phyloP scores from a whole-genome alignment of 176 grass and related monocot species.

The Juncus inflexus region DNA sequence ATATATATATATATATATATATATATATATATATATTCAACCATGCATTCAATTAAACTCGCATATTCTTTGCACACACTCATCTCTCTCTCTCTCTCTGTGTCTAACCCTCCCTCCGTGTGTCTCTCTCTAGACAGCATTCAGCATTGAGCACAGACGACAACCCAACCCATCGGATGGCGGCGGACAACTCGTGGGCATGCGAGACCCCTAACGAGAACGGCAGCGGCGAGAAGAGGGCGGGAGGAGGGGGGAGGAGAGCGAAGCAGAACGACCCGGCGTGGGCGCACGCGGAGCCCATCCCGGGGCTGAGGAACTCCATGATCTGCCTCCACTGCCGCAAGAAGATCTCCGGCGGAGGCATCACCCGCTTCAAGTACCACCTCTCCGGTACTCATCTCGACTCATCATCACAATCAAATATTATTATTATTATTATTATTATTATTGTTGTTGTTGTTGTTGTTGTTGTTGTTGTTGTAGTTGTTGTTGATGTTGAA shows the following conservation, averaged over 20 bases:
- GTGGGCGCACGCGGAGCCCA: slow-evolving; percentile 20
- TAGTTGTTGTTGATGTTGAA: too few species aligned
- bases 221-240: neutral
- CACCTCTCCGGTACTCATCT: slow-evolving; percentile 19
- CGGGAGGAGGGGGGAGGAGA: slow-evolving; percentile 16
- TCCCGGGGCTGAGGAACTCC: slow-evolving; percentile 23
- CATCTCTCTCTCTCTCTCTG: neutral
- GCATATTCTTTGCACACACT: too few species aligned
- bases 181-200: slow-evolving; percentile 25
- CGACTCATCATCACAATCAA: neutral
- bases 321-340: slow-evolving; percentile 28
- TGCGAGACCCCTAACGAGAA: neutral
- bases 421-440: too few species aligned
- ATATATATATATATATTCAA: too few species aligned
- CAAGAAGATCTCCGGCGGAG: slow-evolving; percentile 32
- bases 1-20: too few species aligned
- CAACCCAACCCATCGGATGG: neutral
- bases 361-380: slow-evolving; percentile 32
- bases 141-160: too few species aligned
- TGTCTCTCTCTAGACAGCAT: neutral
- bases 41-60: too few species aligned
- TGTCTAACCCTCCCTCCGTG: neutral
- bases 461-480: too few species aligned
- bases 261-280: slow-evolving; percentile 31
- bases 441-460: too few species aligned